These are phyloP conservation scores for Talaromyces sp. DNA, from an alignment of 2,329 filamentous ascomycete species.

Conservation along the genomic window DNA sequence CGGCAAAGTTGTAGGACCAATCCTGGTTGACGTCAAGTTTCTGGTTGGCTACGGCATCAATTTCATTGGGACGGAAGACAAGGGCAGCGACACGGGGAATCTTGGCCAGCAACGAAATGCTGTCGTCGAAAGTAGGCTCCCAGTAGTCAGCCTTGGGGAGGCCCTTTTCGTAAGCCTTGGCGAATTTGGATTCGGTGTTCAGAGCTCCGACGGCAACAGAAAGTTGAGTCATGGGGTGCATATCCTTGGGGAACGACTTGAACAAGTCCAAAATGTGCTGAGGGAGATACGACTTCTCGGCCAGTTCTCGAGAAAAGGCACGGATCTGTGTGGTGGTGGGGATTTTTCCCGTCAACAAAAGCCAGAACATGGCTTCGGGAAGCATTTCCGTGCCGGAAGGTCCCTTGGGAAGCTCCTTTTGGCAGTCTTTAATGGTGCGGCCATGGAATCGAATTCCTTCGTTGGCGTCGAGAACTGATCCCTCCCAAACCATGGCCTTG, in stretches of 20 bases:
- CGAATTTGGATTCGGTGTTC: conserved; percentile 91
- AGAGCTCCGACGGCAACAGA: conserved; percentile 92
- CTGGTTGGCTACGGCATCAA: conserved; percentile 68
- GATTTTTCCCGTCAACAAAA: conserved; percentile 87
- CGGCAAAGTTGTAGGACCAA: conserved; percentile 98
- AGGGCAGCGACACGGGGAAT: conserved; percentile 94
- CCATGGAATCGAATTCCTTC: conserved; percentile 98
- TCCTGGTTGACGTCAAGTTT: conserved; percentile 79
- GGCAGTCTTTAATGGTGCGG: conserved; percentile 96
- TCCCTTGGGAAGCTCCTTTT: conserved; percentile 88
- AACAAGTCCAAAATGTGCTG: conserved; percentile 82
- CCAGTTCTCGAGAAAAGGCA: conserved; percentile 76
- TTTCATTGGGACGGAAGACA: conserved; percentile 86
- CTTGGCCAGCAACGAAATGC: conserved; percentile 89
- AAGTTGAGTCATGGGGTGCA: conserved; percentile 98
- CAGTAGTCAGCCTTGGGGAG: conserved; percentile 96
- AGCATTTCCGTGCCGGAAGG: conserved; percentile 90
- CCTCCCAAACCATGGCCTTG: conserved; percentile 98
- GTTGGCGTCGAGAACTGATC: conserved; percentile 91
- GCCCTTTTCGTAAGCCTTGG: conserved; percentile 85
- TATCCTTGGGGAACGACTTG: conserved; percentile 79
- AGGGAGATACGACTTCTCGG: conserved; percentile 78
- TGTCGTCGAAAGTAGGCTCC: conserved; percentile 96
- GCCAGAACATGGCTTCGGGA: conserved; percentile 99
- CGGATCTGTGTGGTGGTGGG: conserved; percentile 80